Evolutionary conservation across 2,329 filamentous ascomycete species (phyloP).

Genomic region (Sporothrix protearum): DNA sequence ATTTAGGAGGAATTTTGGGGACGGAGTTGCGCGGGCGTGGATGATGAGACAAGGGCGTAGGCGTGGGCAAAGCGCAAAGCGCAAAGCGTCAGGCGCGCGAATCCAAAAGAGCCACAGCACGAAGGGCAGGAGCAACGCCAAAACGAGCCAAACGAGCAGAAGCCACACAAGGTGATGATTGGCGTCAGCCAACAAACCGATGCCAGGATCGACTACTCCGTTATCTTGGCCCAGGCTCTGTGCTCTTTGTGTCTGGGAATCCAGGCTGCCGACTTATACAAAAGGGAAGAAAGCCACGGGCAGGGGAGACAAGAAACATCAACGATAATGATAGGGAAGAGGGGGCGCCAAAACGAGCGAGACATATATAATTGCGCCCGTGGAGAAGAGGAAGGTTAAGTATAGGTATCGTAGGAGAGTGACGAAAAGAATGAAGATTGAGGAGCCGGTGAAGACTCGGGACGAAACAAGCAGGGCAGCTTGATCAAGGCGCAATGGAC

Average conservation of each 20-base stretch:
- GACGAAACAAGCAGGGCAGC: background rate
- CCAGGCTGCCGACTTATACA: background rate
- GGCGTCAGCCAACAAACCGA: constrained; percentile 22
- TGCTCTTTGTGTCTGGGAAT: constrained; percentile 4
- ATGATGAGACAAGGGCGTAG: constrained; percentile 25
- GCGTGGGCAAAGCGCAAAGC: background rate
- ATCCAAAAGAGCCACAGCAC: constrained; percentile 18
- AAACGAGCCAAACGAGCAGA: background rate
- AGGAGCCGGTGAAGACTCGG: background rate
- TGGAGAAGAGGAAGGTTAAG: background rate
- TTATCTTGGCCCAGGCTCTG: background rate
- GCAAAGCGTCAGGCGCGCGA: constrained; percentile 20
- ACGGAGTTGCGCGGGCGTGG: constrained; percentile 8
- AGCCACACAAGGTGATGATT: constrained; percentile 20
- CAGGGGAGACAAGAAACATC: background rate
- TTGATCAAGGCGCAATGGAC: background rate
- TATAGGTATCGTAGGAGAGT: background rate
- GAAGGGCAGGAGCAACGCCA: background rate
- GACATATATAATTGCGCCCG: background rate
- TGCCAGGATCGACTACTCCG: background rate
- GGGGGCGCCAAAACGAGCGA: background rate
- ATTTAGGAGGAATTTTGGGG: constrained; percentile 13
- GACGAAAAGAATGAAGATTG: background rate
- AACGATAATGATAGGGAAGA: background rate
- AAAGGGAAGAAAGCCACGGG: background rate